These are phyloP conservation scores for Aspergillus transmontanensis DNA, from an alignment of 2,329 filamentous ascomycete species.

Conservation along the genomic window DNA sequence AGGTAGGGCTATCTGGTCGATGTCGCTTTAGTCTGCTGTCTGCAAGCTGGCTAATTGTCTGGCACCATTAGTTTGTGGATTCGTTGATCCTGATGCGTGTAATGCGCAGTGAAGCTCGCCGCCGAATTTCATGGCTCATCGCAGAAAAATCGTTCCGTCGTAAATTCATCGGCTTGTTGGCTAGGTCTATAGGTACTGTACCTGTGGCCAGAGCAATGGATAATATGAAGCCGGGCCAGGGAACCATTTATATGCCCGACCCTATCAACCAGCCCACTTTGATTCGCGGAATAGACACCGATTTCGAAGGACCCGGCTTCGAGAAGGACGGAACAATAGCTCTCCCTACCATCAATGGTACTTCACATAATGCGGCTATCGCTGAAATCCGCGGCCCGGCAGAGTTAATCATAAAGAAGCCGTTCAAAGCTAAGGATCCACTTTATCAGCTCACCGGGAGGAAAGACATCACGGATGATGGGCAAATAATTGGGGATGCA, in stretches of 20 bases:
- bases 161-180: conserved; percentile 83
- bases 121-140: conserved; percentile 88
- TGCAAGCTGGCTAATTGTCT: conserved; percentile 5
- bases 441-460: conserved; percentile 81
- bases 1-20: conserved; percentile 56
- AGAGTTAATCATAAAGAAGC: conserved; percentile 82
- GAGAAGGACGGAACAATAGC: conserved; percentile 83
- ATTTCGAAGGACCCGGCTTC: conserved; percentile 73
- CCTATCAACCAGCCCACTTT: conserved; percentile 81
- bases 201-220: conserved; percentile 94
- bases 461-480: conserved; percentile 69
- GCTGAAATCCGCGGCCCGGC: conserved; percentile 76
- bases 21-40: background rate
- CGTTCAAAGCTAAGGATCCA: conserved; percentile 76
- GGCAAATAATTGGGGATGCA: conserved; percentile 59
- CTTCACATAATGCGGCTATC: conserved; percentile 80
- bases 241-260: conserved; percentile 85
- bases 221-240: conserved; percentile 74
- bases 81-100: conserved; percentile 91
- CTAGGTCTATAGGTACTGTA: conserved; percentile 81
- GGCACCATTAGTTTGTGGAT: conserved; percentile 75
- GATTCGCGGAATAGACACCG: conserved; percentile 75
- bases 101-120: conserved; percentile 80
- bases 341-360: conserved; percentile 79
- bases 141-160: conserved; percentile 94